Percentiles rank a stretch among this genome's conserved stretches.
These are phyloP conservation scores for Lodderomyces margitis DNA, from an alignment of 1,139 yeast genomes.

Conservation along the genomic window DNA sequence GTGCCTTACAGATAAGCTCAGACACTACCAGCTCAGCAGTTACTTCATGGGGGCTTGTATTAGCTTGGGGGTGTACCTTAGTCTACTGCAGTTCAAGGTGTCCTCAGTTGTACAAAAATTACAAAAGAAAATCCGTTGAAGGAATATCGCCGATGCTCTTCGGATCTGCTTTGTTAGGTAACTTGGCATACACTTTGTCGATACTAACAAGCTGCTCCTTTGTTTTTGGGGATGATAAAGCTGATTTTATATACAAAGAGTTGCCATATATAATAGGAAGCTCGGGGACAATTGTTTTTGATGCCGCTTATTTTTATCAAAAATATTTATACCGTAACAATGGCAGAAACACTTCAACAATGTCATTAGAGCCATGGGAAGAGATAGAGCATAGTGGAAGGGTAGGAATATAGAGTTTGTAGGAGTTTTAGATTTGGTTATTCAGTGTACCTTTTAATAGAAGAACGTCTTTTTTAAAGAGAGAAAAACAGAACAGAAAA, in stretches of 20 bases:
- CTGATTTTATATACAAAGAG: slow-evolving; percentile 60
- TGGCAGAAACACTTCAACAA: slow-evolving; percentile 25
- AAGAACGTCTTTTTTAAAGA: too few relatives aligned
- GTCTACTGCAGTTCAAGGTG: slow-evolving; percentile 77
- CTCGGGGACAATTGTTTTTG: slow-evolving; percentile 82
- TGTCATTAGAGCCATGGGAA: slow-evolving; percentile 29
- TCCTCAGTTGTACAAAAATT: slow-evolving; percentile 82
- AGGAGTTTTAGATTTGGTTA: background rate
- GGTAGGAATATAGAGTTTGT: background rate
- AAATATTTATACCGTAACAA: slow-evolving; percentile 34
- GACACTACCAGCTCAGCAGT: slow-evolving; percentile 11
- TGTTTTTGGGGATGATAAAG: slow-evolving; percentile 26
- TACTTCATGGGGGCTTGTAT: slow-evolving; percentile 44
- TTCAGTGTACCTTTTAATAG: too few relatives aligned
- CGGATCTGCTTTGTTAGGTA: slow-evolving; percentile 76
- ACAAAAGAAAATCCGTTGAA: slow-evolving; percentile 71
- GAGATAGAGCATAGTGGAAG: slow-evolving; percentile 10
- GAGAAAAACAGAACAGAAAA: background rate
- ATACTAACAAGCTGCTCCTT: slow-evolving; percentile 55
- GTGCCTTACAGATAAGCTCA: slow-evolving; percentile 18
- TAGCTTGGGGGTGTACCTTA: slow-evolving; percentile 81
- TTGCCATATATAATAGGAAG: slow-evolving; percentile 84
- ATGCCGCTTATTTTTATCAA: slow-evolving; percentile 72
- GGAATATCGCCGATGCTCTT: slow-evolving; percentile 82
- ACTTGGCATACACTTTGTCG: slow-evolving; percentile 75